phyloP scores from a whole-genome alignment of 1,284 basidiomycete genomes.

The Trametes pubescens region DNA sequence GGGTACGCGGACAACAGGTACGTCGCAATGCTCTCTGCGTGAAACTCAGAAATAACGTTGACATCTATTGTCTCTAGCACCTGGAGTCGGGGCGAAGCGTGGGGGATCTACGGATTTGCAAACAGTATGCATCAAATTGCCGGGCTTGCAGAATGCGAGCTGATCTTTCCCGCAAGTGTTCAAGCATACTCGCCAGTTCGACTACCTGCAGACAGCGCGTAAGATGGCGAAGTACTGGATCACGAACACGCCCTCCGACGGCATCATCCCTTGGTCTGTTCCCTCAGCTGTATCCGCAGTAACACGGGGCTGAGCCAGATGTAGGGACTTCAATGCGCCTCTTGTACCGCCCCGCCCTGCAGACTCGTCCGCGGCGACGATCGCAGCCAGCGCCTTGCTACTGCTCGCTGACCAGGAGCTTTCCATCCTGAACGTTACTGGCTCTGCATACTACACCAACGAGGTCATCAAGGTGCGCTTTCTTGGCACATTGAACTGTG shows the following conservation, averaged over 20 bases:
- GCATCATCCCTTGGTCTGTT: constrained; percentile 69
- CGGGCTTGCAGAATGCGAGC: neutral
- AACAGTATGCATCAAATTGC: constrained; percentile 58
- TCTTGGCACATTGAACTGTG: no score
- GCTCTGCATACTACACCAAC: constrained; percentile 52
- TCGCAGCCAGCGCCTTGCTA: constrained; percentile 65
- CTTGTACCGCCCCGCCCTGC: constrained; percentile 59
- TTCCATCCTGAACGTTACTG: constrained; percentile 43
- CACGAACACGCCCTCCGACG: constrained; percentile 59
- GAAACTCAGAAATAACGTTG: neutral
- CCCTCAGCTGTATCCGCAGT: neutral
- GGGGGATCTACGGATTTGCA: constrained; percentile 75
- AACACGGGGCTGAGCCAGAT: neutral
- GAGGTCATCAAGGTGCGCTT: constrained; percentile 57
- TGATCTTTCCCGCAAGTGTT: constrained; percentile 54
- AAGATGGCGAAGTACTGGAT: constrained; percentile 67
- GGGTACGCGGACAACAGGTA: constrained; percentile 66
- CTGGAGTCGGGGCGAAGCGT: constrained; percentile 76
- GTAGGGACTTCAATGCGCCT: constrained; percentile 77
- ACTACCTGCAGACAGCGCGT: constrained; percentile 66
- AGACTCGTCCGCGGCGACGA: constrained; percentile 72
- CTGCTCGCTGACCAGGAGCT: constrained; percentile 63
- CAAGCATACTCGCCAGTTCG: constrained; percentile 54
- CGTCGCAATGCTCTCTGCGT: neutral
- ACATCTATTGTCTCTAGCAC: constrained; percentile 52